Evolutionary conservation across 2,329 filamentous ascomycete genomes (phyloP).

Genomic region (Ceratocystis papillata): DNA sequence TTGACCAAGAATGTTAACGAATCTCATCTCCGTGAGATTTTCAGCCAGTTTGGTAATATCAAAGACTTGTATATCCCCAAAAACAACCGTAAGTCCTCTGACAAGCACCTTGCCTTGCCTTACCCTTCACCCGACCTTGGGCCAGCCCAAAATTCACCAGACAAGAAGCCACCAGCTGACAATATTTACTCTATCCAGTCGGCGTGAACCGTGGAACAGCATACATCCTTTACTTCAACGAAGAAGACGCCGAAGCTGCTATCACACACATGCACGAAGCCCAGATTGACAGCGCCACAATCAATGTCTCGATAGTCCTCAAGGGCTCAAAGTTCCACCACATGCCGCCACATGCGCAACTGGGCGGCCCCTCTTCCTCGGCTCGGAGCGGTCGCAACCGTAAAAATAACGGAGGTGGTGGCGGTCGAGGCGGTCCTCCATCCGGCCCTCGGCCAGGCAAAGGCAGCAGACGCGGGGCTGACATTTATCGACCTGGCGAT

Average conservation of each 20-base stretch:
- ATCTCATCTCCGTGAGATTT: conserved; percentile 81
- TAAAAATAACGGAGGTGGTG: conserved; percentile 28
- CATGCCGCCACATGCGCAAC: conserved; percentile 57
- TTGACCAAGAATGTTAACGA: conserved; percentile 91
- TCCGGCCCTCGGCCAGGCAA: not conserved
- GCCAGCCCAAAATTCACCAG: not conserved
- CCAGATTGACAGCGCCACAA: conserved; percentile 71
- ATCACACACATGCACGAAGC: conserved; percentile 97
- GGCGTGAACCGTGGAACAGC: conserved; percentile 86
- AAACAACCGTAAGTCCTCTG: conserved; percentile 58
- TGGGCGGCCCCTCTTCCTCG: conserved; percentile 23
- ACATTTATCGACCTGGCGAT: conserved; percentile 15
- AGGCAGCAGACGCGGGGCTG: conserved; percentile 1
- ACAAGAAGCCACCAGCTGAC: not conserved
- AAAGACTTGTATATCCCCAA: conserved; percentile 81
- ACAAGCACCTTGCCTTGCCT: not conserved
- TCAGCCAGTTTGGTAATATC: conserved; percentile 76
- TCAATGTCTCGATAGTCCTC: conserved; percentile 74
- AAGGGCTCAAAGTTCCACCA: conserved; percentile 11
- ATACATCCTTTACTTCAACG: conserved; percentile 73
- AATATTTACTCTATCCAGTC: conserved; percentile 39
- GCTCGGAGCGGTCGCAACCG: conserved; percentile 19
- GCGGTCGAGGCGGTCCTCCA: not conserved
- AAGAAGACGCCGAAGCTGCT: conserved; percentile 71
- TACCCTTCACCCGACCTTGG: not conserved